Evolutionary conservation across 1,284 basidiomycete species (phyloP).

Genomic region (Xanthoconium separans): DNA sequence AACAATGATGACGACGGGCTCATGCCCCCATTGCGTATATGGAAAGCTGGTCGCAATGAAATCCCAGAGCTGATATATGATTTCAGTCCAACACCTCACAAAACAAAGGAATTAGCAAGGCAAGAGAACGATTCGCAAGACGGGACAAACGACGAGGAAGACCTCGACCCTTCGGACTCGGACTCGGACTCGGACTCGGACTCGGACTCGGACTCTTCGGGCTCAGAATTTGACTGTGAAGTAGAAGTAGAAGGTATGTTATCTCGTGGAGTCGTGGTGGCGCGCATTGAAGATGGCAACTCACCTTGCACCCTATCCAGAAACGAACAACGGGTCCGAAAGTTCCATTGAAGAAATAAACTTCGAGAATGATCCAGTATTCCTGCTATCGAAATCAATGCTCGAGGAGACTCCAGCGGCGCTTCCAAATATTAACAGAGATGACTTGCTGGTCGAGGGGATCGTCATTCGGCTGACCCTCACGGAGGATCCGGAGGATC

Average conservation of each 20-base stretch:
- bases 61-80: slow-evolving; percentile 5
- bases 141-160: neutral
- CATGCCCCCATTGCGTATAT: slow-evolving; percentile 12
- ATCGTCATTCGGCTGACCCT: slow-evolving; percentile 4
- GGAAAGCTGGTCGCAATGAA: slow-evolving; percentile 1
- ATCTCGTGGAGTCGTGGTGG: too few relatives aligned
- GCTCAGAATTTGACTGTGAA: too few relatives aligned
- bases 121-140: neutral
- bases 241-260: neutral
- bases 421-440: neutral
- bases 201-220: neutral
- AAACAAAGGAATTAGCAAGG: neutral
- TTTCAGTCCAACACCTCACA: slow-evolving; percentile 1
- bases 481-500: neutral
- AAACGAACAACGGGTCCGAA: neutral
- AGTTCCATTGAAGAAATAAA: neutral
- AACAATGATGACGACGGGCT: neutral
- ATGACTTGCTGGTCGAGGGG: slow-evolving; percentile 8
- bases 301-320: neutral
- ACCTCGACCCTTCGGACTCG: neutral
- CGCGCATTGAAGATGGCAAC: neutral
- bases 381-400: neutral
- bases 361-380: slow-evolving; percentile 1
- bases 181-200: neutral
- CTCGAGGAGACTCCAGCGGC: neutral